Evolutionary conservation across 164 flowering plant genomes (phyloP), one percentile per base, ranked within the genome.

Genomic region (Stephania cephalantha): DNA sequence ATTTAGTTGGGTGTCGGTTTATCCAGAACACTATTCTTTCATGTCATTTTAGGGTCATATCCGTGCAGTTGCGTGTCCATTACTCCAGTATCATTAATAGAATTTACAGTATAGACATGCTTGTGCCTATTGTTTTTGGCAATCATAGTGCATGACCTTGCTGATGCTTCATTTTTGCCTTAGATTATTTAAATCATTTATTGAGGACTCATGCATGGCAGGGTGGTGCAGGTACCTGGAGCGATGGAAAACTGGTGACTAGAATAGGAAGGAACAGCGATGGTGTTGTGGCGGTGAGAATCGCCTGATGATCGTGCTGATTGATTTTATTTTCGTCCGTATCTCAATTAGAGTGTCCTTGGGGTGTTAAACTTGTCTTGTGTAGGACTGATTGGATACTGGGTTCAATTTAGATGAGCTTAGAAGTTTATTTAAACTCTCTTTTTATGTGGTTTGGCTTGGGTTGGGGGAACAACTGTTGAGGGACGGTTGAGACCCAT

Each of bases 181-280:
- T 65, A 68, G 52, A 52, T 71, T 63, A 30, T 69, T 25, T 63
- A 66, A 31, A 65, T 79, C 79, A 80, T 81, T 81, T 82, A 76
- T 83, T 80, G 78, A 86, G 86, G 80, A 89, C 95, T 90, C 90
- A 90, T 85, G 81, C 78, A 66, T 86, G 79, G 88, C 97, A 96
- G 98, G 98, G 98, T 88, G 99, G 99, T 92, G 99, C 99, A 91
- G 99, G 97, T 90, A 94, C 99, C 68, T 96, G 98, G 98, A 96
- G 99, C 82, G 98, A 96, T 85, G 99, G 99, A 77, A 96, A 96
- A 82, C 88, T 96, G 46, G 97, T 94, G 25, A 96, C 99, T 55
- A 90, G 98, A 85, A 94, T 92, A 80, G 98, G 99, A 81, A 88
- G 88, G 85, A 96, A 96, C 77, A 90, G 90, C 73, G 83, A 76